phyloP scores from a whole-genome alignment of 495 filamentous ascomycete species.

The Penicillium flavigenum region DNA sequence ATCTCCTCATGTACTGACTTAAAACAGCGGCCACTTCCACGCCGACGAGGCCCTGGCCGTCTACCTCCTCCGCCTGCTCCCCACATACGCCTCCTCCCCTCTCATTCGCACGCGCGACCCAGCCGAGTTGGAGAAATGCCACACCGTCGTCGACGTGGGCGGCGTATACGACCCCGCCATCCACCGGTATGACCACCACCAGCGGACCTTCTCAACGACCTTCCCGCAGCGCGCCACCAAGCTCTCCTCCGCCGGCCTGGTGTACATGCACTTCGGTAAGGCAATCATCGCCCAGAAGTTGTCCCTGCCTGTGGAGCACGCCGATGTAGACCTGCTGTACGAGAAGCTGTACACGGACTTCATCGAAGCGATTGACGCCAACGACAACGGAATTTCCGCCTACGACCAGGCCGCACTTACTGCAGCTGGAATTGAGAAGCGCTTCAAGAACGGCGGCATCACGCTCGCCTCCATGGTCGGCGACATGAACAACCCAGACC shows the following conservation, averaged over 20 bases:
- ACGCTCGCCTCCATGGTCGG: conserved; percentile 79
- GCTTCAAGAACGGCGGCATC: conserved; percentile 78
- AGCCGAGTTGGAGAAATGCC: conserved; percentile 71
- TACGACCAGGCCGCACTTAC: conserved; percentile 68
- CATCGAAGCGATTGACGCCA: conserved; percentile 93
- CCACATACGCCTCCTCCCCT: conserved; percentile 68
- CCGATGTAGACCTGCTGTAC: conserved; percentile 71
- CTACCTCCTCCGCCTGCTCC: conserved; percentile 88
- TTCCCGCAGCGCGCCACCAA: conserved; percentile 78
- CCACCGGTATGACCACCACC: conserved; percentile 95
- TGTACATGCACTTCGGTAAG: conserved; percentile 93
- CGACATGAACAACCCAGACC: conserved; percentile 67
- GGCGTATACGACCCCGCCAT: conserved; percentile 75
- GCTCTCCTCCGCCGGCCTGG: conserved; percentile 87
- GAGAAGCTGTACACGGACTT: conserved; percentile 90
- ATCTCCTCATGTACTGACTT: conserved; percentile 10
- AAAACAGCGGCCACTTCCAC: conserved; percentile 83
- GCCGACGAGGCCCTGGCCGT: conserved; percentile 98
- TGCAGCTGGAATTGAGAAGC: conserved; percentile 67
- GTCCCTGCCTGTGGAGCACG: conserved; percentile 56
- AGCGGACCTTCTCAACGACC: conserved; percentile 80
- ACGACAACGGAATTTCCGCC: conserved; percentile 88
- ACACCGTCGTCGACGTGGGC: conserved; percentile 94
- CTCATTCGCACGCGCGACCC: conserved; percentile 88
- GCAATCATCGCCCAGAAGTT: conserved; percentile 73